Percentiles rank a stretch among this genome's conserved stretches.
Evolutionary conservation across 331 rosid genomes (phyloP).

Genomic region (Dryas integrifolia): DNA sequence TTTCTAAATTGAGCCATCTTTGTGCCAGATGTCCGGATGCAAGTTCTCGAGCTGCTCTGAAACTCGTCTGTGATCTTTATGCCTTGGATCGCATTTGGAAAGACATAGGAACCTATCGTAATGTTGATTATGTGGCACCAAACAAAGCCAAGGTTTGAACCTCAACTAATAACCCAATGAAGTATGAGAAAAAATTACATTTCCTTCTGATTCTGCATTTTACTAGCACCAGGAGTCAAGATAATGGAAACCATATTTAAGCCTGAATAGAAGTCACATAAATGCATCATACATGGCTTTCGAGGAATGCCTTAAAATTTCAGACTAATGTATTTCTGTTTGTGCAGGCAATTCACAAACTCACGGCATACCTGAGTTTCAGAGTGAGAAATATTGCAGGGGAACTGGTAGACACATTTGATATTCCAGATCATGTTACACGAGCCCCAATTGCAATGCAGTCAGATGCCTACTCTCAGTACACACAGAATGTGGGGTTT

Average conservation of each 20-base stretch:
- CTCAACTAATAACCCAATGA: background rate
- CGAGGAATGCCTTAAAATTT: background rate
- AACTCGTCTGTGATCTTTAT: slow-evolving; percentile 86
- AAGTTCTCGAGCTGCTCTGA: slow-evolving; percentile 78
- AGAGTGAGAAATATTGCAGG: slow-evolving; percentile 81
- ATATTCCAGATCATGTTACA: slow-evolving; percentile 73
- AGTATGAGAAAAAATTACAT: background rate
- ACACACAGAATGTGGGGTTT: slow-evolving; percentile 80
- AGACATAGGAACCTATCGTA: slow-evolving; percentile 97
- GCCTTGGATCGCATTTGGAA: slow-evolving; percentile 95
- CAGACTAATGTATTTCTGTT: slow-evolving; percentile 13
- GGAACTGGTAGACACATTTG: slow-evolving; percentile 84
- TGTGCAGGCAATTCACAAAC: slow-evolving; percentile 88
- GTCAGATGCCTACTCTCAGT: slow-evolving; percentile 80
- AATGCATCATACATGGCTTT: background rate
- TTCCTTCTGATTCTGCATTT: background rate
- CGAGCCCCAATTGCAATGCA: slow-evolving; percentile 89
- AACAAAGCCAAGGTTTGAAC: slow-evolving; percentile 85
- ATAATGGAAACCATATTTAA: background rate
- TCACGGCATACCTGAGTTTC: slow-evolving; percentile 75
- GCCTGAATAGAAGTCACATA: background rate
- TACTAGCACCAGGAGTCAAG: background rate
- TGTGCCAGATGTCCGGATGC: slow-evolving; percentile 69
- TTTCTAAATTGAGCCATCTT: slow-evolving; percentile 26
- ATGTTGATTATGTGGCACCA: slow-evolving; percentile 94